Base-by-base conservation (phyloP, 345 rosid species). In the Citrus mangshanensis region DNA sequence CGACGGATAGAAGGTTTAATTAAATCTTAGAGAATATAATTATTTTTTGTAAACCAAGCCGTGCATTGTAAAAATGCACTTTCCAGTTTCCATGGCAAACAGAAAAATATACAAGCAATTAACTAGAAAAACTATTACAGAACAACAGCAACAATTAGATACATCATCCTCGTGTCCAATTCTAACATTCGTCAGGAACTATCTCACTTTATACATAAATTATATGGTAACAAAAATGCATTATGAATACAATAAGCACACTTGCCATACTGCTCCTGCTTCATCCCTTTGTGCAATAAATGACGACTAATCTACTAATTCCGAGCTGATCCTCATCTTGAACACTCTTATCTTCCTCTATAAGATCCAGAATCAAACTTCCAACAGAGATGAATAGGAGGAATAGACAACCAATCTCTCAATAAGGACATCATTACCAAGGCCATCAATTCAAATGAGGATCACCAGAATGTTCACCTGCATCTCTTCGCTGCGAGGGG, bases 401-500 rank as follows among this genome's bases (percentile, higher is more conserved):
- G 42, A 63, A 64, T 49, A 24, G 40, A 55, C 22, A 35, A 27
- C 27, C 30, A 55, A 7, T 34, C 74, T 77, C 67, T 60, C 80
- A 9, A 30, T 1, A 37, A 40, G 34, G 35, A 24, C 21, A 55
- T 13, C 35, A 19, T 16, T 68, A 72, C 68, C 58, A 4, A 25
- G 64, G 65, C 73, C 28, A 46, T 66, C 75, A 76, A 66, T 59
- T 71, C 28, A 75, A 61, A 82, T 74, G 70, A 59, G 74, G 73
- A 70, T 79, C 76, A 77, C 59, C 67, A 46, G 28, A 81, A 82
- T 82, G 82, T 54, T 79, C 82, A 74, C 40, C 40, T 55, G 38
- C 82, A 77, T 85, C 85, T 61, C 76, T 65, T 68, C 56, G 60
- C 85, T 82, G 82, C 74, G 75, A 74, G 51, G 69, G 32, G 42